phyloP scores from a whole-genome alignment of 352 stramenopile genomes.

The Phytopythium aichiense region DNA sequence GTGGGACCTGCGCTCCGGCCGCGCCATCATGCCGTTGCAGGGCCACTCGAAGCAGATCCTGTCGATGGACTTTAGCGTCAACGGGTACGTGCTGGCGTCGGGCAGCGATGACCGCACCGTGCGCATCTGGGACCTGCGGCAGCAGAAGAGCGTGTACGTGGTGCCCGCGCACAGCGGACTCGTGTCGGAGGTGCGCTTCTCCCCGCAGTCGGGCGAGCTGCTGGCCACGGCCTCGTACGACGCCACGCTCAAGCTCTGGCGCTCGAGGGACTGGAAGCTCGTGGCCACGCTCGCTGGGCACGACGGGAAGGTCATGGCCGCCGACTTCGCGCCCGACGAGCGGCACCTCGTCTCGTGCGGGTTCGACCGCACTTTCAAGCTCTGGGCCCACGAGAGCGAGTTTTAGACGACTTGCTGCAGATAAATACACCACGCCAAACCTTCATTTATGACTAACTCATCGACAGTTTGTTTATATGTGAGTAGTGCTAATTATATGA shows the following conservation, averaged over 20 bases:
- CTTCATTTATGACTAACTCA: background rate
- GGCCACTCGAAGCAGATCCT: slow-evolving; percentile 96
- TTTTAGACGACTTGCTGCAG: slow-evolving; percentile 35
- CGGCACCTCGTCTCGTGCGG: slow-evolving; percentile 86
- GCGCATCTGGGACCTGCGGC: slow-evolving; percentile 95
- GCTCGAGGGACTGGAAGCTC: slow-evolving; percentile 91
- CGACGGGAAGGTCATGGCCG: slow-evolving; percentile 94
- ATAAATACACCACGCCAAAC: background rate
- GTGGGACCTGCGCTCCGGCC: slow-evolving; percentile 96
- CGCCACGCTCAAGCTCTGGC: slow-evolving; percentile 93
- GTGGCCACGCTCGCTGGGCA: slow-evolving; percentile 89
- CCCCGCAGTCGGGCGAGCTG: slow-evolving; percentile 75
- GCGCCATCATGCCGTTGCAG: slow-evolving; percentile 84
- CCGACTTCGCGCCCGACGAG: slow-evolving; percentile 89
- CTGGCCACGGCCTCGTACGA: slow-evolving; percentile 94
- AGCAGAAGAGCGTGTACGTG: slow-evolving; percentile 88
- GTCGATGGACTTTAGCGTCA: slow-evolving; percentile 90
- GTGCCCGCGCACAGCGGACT: slow-evolving; percentile 94
- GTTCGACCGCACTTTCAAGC: slow-evolving; percentile 92
- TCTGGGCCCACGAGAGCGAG: slow-evolving; percentile 89
- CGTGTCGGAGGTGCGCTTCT: slow-evolving; percentile 91
- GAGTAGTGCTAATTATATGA: too few relatives aligned
- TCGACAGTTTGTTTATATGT: background rate
- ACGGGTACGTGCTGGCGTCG: slow-evolving; percentile 92
- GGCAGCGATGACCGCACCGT: slow-evolving; percentile 95